Evolutionary conservation across 75 land plant genomes (phyloP).

Genomic region (Pseudotsuga menziesii): DNA sequence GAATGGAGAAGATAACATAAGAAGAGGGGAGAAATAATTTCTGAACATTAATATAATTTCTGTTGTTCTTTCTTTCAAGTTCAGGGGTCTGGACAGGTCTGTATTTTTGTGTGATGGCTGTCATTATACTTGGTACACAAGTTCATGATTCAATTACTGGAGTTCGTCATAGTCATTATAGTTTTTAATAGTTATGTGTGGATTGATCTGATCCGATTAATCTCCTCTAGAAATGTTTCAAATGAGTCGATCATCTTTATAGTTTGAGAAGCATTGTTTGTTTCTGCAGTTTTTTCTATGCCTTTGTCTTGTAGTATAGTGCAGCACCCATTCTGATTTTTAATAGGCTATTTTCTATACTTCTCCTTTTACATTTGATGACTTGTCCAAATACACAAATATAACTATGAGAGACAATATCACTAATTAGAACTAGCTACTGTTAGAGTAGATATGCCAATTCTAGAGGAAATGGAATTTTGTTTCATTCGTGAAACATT

Average conservation of each 20-base stretch:
- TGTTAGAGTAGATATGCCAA: not conserved
- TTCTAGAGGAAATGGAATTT: not conserved
- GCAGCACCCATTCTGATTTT: not conserved
- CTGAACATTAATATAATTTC: no score
- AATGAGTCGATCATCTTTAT: not conserved
- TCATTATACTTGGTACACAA: no score
- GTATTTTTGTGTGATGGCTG: no score
- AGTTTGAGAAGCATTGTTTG: not conserved
- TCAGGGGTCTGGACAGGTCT: not conserved
- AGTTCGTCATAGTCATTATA: not conserved
- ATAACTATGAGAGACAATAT: not conserved
- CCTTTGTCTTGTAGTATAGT: not conserved
- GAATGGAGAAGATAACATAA: no score
- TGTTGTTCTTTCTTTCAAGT: no score
- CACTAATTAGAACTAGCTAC: not conserved
- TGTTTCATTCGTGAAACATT: not conserved
- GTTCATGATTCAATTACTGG: no score
- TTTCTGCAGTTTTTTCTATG: not conserved
- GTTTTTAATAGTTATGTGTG: not conserved
- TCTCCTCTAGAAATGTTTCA: not conserved
- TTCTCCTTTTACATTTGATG: not conserved
- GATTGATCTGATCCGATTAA: not conserved
- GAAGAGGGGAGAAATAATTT: no score
- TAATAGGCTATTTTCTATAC: not conserved
- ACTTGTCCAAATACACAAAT: not conserved